Conservation (phyloP, 768 basidiomycete genomes). For the Rubroboletus satanas region DNA sequence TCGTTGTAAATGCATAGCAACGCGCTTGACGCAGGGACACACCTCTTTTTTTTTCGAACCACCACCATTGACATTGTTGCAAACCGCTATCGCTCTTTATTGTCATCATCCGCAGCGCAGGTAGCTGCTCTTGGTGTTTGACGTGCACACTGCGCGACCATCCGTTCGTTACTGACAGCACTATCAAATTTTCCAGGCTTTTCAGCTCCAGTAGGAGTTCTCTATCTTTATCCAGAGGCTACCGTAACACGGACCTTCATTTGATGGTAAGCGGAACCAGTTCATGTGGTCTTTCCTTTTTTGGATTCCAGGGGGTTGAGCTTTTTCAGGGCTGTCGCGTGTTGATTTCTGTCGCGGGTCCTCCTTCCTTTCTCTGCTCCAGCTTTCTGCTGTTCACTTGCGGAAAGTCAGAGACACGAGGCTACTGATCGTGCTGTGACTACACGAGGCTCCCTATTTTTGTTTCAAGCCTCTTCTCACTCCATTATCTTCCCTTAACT, state of each 20-base stretch:
- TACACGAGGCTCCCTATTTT: conserved; percentile 46
- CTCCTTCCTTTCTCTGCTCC: conserved; percentile 22
- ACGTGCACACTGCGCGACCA: not conserved
- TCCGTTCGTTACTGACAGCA: conserved; percentile 8
- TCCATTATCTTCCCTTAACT: conserved; percentile 23
- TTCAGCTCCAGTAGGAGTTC: not conserved
- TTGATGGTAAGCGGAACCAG: conserved; percentile 28
- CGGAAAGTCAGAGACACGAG: conserved; percentile 49
- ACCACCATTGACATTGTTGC: not conserved
- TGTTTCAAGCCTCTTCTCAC: not conserved
- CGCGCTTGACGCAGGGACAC: conserved; percentile 3
- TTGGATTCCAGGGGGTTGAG: conserved; percentile 27
- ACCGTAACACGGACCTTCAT: conserved; percentile 14
- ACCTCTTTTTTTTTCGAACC: not conserved
- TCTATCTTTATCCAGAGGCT: not conserved
- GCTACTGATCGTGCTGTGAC: conserved; percentile 37
- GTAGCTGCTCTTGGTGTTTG: conserved; percentile 3
- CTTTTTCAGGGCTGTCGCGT: conserved; percentile 34
- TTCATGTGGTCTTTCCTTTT: conserved; percentile 26
- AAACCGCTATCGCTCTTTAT: not conserved
- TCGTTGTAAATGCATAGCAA: conserved; percentile 25
- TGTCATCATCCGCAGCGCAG: conserved; percentile 9
- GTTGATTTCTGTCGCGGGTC: conserved; percentile 18
- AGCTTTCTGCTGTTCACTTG: conserved; percentile 30
- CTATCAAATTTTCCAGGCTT: not conserved